phyloP scores from a whole-genome alignment of 2,329 filamentous ascomycete species.

The Alternaria brassicae region DNA sequence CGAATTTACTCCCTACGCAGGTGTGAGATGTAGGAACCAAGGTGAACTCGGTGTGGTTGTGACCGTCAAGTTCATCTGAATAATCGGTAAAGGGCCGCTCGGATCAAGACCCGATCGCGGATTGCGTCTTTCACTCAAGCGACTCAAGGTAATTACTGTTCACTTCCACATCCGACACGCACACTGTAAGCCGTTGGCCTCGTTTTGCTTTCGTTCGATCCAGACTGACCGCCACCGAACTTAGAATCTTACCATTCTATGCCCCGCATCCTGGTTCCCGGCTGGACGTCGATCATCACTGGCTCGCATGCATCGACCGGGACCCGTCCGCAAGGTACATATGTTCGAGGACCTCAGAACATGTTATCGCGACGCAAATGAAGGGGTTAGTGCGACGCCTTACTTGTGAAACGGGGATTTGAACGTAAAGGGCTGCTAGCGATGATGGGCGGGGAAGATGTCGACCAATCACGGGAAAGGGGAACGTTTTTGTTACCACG shows the following conservation, averaged over 20 bases:
- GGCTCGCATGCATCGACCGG: not conserved
- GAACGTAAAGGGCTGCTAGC: not conserved
- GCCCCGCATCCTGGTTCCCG: constrained; percentile 2
- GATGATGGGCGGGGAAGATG: not conserved
- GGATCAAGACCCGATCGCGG: not conserved
- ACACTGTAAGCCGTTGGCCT: not conserved
- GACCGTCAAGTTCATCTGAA: not conserved
- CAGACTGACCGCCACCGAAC: not conserved
- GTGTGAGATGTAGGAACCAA: not conserved
- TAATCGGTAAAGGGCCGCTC: not conserved
- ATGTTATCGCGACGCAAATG: not conserved
- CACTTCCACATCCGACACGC: not conserved
- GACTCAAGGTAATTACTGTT: not conserved
- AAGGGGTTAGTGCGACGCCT: not conserved
- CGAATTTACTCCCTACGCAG: not conserved
- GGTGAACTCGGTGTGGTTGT: not conserved
- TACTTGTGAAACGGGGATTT: not conserved
- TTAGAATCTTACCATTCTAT: not conserved
- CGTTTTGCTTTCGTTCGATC: not conserved
- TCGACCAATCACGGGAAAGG: not conserved
- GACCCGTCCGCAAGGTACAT: not conserved
- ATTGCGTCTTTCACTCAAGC: not conserved
- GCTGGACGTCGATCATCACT: not conserved
- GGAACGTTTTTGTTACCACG: not conserved
- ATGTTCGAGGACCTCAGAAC: not conserved